These are phyloP conservation scores for Nicotiana tomentosiformis DNA, from an alignment of 257 asterid species.

Conservation along the genomic window DNA sequence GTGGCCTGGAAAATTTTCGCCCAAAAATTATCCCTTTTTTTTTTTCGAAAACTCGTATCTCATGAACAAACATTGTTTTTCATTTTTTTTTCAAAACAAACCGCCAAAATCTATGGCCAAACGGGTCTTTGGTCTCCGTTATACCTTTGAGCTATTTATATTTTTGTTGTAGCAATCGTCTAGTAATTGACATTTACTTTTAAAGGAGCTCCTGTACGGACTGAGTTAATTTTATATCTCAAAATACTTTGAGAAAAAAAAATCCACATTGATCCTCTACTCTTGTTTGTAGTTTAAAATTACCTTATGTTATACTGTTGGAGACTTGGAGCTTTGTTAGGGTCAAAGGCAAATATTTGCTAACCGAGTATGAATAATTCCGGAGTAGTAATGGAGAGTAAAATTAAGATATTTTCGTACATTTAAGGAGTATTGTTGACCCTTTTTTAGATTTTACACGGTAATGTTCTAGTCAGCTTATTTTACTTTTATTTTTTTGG, in stretches of 20 bases:
- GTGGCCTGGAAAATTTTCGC: no score
- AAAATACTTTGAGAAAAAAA: not conserved
- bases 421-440: not conserved
- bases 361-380: not conserved
- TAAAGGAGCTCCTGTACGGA: not conserved
- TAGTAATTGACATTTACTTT: no score
- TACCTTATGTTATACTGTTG: not conserved
- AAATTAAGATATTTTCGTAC: not conserved
- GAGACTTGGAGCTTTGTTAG: not conserved
- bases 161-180: no score
- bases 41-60: no score
- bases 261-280: not conserved
- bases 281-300: not conserved
- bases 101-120: no score
- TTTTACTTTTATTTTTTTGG: no score
- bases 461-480: not conserved
- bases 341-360: not conserved
- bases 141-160: no score
- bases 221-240: not conserved
- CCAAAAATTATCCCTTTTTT: no score
- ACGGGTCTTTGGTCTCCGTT: no score
- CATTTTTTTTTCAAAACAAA: no score
- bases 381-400: no score
- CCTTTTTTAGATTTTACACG: not conserved
- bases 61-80: no score